Conservation (phyloP, 352 stramenopile genomes). For the Aphanomyces astaci region DNA sequence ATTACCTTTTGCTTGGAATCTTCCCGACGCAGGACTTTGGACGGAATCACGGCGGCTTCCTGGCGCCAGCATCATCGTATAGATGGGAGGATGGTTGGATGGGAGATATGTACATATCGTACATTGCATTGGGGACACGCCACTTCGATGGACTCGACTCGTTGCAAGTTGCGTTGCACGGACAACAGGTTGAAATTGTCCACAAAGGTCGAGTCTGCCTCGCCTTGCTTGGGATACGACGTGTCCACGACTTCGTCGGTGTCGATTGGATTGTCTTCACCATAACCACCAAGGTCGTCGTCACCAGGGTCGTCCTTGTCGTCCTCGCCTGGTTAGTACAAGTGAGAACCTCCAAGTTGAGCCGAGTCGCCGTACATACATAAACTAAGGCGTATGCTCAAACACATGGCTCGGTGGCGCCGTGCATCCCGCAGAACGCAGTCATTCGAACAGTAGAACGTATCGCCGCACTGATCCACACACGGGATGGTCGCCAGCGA, state of each 20-base stretch:
- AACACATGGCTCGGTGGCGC: background rate
- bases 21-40: background rate
- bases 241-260: background rate
- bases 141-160: conserved; percentile 3
- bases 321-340: background rate
- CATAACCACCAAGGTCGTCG: background rate
- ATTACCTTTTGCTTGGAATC: conserved; percentile 4
- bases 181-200: background rate
- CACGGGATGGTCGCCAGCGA: background rate
- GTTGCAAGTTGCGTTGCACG: background rate
- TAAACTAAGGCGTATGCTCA: background rate
- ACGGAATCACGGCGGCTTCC: background rate
- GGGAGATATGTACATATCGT: background rate
- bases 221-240: background rate
- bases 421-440: background rate
- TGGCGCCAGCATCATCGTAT: background rate
- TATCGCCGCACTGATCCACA: background rate
- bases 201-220: background rate
- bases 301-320: background rate
- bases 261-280: background rate
- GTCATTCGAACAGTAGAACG: background rate
- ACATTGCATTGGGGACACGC: background rate
- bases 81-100: background rate
- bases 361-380: too few species aligned
- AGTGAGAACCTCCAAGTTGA: background rate